These are phyloP conservation scores for Crucihimalaya himalaica DNA, from an alignment of 345 rosid species.

Conservation along the genomic window DNA sequence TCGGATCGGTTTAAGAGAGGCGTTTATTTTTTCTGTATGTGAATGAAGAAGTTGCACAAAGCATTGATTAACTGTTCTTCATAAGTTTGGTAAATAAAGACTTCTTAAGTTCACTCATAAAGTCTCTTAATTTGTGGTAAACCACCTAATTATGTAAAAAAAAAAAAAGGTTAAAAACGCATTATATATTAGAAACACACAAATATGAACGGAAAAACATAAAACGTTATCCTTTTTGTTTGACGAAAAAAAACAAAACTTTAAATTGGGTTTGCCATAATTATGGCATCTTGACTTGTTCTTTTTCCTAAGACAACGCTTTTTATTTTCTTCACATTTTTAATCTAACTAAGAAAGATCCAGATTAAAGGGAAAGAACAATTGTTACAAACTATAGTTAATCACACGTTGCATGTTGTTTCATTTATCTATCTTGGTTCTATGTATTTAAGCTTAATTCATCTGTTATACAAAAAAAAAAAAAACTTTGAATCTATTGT, in stretches of 20 bases:
- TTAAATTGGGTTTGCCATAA: conserved; percentile 22
- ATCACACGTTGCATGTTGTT: conserved; percentile 6
- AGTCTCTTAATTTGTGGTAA: conserved; percentile 29
- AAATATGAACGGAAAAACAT: not conserved
- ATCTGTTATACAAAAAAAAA: not conserved
- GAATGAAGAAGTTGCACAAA: not conserved
- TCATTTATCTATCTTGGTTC: not conserved
- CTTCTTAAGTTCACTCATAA: conserved; percentile 14
- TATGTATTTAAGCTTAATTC: conserved; percentile 6
- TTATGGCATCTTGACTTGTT: conserved; percentile 34
- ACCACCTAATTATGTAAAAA: conserved; percentile 26
- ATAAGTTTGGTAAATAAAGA: conserved; percentile 32
- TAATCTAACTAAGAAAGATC: conserved; percentile 12
- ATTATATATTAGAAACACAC: not conserved
- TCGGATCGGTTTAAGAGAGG: not conserved
- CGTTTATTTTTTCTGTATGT: not conserved
- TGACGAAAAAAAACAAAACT: not conserved
- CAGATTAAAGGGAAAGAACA: not conserved
- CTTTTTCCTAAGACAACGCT: conserved; percentile 29
- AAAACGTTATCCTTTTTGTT: not conserved
- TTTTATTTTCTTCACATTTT: not conserved
- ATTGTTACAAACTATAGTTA: not conserved
- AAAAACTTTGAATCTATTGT: conserved; percentile 13
- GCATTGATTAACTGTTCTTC: conserved; percentile 5
- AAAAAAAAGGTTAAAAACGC: conserved; percentile 12